Conservation (phyloP, 495 filamentous ascomycete species). For the Bacidia gigantensis region DNA sequence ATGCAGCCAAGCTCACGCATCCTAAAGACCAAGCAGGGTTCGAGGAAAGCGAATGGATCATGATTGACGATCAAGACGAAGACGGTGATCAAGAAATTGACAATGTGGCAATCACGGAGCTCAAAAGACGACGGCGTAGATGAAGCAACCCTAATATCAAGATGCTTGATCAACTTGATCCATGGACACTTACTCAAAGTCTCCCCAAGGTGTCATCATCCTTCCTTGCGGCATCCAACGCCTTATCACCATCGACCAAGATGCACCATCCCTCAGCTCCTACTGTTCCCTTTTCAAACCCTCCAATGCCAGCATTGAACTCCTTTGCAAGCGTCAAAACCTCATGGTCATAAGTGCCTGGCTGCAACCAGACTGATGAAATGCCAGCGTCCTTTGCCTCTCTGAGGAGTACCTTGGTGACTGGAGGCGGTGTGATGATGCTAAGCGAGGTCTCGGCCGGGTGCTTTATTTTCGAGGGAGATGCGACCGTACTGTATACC, state of each 20-base stretch:
- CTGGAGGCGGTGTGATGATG: conserved; percentile 71
- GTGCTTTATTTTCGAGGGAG: conserved; percentile 45
- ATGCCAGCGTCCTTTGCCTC: conserved; percentile 73
- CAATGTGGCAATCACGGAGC: background rate
- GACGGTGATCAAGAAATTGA: background rate
- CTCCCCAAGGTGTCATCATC: background rate
- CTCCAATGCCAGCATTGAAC: conserved; percentile 60
- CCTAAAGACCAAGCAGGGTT: background rate
- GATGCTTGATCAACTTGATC: background rate
- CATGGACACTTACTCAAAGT: background rate
- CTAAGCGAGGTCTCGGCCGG: conserved; percentile 60
- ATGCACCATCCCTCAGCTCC: conserved; percentile 82
- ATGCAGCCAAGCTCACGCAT: background rate
- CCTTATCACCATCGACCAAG: conserved; percentile 72
- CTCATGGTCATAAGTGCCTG: conserved; percentile 67
- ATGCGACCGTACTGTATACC: conserved; percentile 49
- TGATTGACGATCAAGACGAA: conserved; percentile 3
- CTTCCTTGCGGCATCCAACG: conserved; percentile 45
- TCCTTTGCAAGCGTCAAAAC: conserved; percentile 54
- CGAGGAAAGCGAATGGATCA: conserved; percentile 8
- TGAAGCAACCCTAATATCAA: background rate
- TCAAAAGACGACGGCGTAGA: background rate
- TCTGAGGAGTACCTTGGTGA: conserved; percentile 57
- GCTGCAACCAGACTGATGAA: conserved; percentile 79
- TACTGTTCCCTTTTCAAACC: conserved; percentile 39